These are phyloP conservation scores for Rosa rugosa DNA, from an alignment of 306 rosid genomes.

Conservation along the genomic window DNA sequence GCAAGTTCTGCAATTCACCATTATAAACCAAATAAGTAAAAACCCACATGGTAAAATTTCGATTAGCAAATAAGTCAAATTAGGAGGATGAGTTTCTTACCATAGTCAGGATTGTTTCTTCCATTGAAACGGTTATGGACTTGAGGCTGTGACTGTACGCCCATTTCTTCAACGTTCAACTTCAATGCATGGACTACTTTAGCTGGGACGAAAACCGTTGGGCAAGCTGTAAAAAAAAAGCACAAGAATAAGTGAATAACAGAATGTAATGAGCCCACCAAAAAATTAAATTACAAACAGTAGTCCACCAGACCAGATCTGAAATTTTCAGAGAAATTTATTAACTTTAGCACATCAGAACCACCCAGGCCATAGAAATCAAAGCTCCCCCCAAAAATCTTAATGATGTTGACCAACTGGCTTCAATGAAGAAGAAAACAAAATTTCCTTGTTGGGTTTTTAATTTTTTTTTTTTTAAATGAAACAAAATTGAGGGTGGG, in stretches of 20 bases:
- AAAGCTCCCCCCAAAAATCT: not conserved
- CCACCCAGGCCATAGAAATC: not conserved
- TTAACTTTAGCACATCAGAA: not conserved
- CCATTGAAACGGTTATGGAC: conserved; percentile 35
- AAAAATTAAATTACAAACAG: not conserved
- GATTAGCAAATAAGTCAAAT: not conserved
- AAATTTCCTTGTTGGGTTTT: not conserved
- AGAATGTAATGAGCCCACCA: not conserved
- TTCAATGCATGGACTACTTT: conserved; percentile 69
- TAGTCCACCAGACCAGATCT: conserved; percentile 15
- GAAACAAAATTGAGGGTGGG: not conserved
- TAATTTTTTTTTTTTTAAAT: not conserved
- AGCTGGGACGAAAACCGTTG: conserved; percentile 61
- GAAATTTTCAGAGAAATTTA: not conserved
- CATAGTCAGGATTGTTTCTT: conserved; percentile 32
- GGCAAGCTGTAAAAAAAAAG: conserved; percentile 34
- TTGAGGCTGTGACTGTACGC: conserved; percentile 29
- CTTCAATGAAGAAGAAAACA: not conserved
- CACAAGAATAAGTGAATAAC: not conserved
- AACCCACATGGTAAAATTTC: not conserved
- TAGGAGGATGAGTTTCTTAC: conserved; percentile 24
- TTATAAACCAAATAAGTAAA: not conserved
- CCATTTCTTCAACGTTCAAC: conserved; percentile 39
- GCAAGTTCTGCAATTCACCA: conserved; percentile 28
- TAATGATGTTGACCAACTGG: conserved; percentile 3